Conservation (phyloP, 352 stramenopile genomes). For the Globisporangium mamillatum region DNA sequence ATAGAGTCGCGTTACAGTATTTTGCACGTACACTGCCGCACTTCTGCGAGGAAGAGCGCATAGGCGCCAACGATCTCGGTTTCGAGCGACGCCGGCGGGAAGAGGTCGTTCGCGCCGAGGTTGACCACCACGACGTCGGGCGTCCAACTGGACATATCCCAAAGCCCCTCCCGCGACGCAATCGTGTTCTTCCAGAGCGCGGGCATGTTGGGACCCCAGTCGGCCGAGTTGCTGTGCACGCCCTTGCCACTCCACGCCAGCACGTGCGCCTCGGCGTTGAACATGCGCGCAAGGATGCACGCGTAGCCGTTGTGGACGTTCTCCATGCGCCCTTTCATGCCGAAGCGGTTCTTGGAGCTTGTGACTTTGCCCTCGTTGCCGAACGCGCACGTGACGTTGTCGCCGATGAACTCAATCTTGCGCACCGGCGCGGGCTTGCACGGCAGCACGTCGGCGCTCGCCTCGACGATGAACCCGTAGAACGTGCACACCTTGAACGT, state of each 20-base stretch:
- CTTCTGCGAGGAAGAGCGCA: conserved; percentile 67
- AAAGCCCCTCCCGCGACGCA: conserved; percentile 62
- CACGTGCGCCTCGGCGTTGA: conserved; percentile 83
- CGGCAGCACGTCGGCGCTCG: conserved; percentile 56
- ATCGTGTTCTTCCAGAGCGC: conserved; percentile 83
- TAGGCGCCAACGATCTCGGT: conserved; percentile 82
- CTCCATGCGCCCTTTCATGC: conserved; percentile 85
- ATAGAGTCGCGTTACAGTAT: neutral
- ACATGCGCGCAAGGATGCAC: conserved; percentile 82
- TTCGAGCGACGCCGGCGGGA: conserved; percentile 78
- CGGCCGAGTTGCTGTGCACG: conserved; percentile 80
- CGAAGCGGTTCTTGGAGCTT: conserved; percentile 70
- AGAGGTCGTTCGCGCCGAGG: conserved; percentile 77
- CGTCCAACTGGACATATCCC: conserved; percentile 74
- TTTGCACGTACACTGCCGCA: conserved; percentile 62
- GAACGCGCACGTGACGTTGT: conserved; percentile 82
- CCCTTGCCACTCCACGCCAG: conserved; percentile 84
- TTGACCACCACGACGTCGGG: conserved; percentile 86
- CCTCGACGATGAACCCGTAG: conserved; percentile 85
- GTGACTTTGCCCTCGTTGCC: conserved; percentile 81
- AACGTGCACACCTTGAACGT: conserved; percentile 90
- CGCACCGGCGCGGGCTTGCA: conserved; percentile 30
- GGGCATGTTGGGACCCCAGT: conserved; percentile 84
- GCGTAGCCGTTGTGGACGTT: conserved; percentile 88
- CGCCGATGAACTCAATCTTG: conserved; percentile 83